Base-by-base conservation (phyloP, 2,329 filamentous ascomycete species). In the Phialocephala sp. region DNA sequence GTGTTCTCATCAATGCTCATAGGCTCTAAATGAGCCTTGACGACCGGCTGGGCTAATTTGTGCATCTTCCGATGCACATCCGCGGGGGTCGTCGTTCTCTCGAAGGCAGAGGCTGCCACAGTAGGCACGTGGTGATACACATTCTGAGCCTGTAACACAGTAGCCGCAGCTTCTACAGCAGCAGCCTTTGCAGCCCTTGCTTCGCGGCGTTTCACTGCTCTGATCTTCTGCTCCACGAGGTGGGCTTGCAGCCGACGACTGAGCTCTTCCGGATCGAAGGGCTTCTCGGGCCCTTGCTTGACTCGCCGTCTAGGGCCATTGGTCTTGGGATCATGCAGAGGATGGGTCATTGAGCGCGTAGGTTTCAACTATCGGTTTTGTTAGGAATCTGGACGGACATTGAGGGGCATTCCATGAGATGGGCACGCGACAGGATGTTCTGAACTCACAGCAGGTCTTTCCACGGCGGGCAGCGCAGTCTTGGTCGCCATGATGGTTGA, bases 231-330 rank as follows among this genome's bases (percentile, higher is more conserved):
- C 66, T 87, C 80, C 5, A 79, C 80, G 15, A 85, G 76, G 20
- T 88, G 82, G 12, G 80, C 68, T 58, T 80, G 79, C 27, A 89
- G 79, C 20, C 85, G 82, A 37, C 82, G 80, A 12, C 81, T 80
- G 35, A 89, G 76, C 63, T 89, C 86, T 35, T 84, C 80, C 0
- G 87, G 79, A 66, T 89, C 85, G 55, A 88, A 78, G 20, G 80
- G 78, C 37, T 79, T 68, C 18, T 69, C 71, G 60, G 71, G 65
- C 27, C 27, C 27, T 32, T 32, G 27, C 58, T 75, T 76, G 24
- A 65, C 72, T 35, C 74, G 76, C 55, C 37, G 35, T 59, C 63
- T 72, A 27, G 60, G 64, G 1, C 52, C 67, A 59, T 60, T 67
- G n/a, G 39, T 52, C 37, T 67, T 69, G 32, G 63, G 55, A 4